Base-by-base conservation (phyloP, 2,329 filamentous ascomycete species). In the Sclerotinia spermophila region DNA sequence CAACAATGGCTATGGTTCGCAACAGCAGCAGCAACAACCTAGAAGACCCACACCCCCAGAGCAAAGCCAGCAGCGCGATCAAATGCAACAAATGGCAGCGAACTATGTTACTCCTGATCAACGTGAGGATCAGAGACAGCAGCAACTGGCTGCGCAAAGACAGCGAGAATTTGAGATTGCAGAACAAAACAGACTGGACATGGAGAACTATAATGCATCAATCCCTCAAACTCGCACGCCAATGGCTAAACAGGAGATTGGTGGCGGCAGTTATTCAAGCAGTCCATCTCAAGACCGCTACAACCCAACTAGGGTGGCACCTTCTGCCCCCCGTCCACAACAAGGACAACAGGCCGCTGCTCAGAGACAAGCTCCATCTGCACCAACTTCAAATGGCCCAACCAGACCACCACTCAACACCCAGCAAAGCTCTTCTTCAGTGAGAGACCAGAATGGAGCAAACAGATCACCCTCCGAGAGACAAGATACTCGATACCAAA, bases 161-260 rank as follows among this genome's bases (percentile, higher is more conserved):
- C 84, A 87, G 71, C 81, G 83, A 45, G 82, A 85, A 73, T 75
- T 83, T 56, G 86, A 90, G 73, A 83, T 85, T 2, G 87, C 89
- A 73, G 90, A 93, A 76, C 87, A 90, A 77, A 86, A 86, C 68
- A 86, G 92, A 69, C 88, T 90, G 74, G 93, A 97, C 67, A 85
- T 92, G 75, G 94, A 96, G 79, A 92, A 89, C 27, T 97, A 97
- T 81, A 97, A 98, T 80, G 92, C 93, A 48, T 93, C 92, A 35
- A 83, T 97, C 72, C 95, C 94, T 44, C 92, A 97, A 83, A 90
- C 86, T 73, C 93, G 92, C 79, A 83, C 89, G 17, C 92, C 93
- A 3, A 78, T 96, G 74, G 94, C 94, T 44, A 93, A 98, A 80
- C 94, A 97, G 81, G 96, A 98, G 80, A 83, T 98, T 75, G 93